Conservation (phyloP, 73 alveolate species). For the Blepharisma japonicum region DNA sequence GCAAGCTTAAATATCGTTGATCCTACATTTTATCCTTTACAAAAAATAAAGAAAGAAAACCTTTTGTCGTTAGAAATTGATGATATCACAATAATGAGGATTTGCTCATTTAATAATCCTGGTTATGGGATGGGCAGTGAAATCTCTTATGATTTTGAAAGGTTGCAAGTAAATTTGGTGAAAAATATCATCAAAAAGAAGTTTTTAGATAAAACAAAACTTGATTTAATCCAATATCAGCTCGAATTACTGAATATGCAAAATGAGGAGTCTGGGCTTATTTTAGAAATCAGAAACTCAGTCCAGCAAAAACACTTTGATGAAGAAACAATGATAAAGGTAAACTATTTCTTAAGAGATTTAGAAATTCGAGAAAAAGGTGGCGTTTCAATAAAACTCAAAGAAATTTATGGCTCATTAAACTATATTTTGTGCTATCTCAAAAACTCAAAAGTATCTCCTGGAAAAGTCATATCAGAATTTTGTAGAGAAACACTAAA, state of each 20-base stretch:
- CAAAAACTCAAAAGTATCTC: background rate
- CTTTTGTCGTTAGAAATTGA: background rate
- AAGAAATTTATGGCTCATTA: conserved; percentile 9
- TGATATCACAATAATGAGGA: background rate
- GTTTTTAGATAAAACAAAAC: conserved; percentile 4
- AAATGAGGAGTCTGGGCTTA: background rate
- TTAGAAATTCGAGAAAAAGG: background rate
- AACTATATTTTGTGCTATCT: background rate
- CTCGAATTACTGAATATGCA: background rate
- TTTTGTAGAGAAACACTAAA: background rate
- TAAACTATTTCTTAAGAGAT: background rate
- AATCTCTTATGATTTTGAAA: conserved; percentile 19
- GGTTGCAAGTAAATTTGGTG: background rate
- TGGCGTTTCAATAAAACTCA: background rate
- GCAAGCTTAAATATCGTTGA: background rate
- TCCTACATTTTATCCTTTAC: background rate
- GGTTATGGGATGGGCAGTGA: conserved; percentile 17
- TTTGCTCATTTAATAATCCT: background rate
- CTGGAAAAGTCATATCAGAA: background rate
- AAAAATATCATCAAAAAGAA: background rate
- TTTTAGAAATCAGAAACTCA: background rate
- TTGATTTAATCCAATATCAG: conserved; percentile 4
- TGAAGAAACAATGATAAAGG: background rate
- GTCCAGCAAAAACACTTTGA: conserved; percentile 8
- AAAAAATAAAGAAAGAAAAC: background rate